phyloP scores from a whole-genome alignment of 768 basidiomycete genomes.

The Russula sp. region DNA sequence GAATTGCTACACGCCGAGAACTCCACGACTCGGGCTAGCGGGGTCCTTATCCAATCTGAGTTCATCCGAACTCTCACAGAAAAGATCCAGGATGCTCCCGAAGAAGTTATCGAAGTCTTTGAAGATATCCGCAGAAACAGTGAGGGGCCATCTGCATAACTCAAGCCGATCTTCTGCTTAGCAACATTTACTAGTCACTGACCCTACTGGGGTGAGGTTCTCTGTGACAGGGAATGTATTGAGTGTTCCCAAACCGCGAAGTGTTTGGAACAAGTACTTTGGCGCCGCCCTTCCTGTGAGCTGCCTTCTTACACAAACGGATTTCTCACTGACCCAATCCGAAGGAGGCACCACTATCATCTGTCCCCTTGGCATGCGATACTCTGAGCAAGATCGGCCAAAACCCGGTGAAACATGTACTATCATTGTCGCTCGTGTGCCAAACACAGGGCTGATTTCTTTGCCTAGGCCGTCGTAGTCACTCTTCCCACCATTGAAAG shows the following conservation, averaged over 20 bases:
- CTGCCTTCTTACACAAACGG: constrained; percentile 19
- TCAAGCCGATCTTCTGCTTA: neutral
- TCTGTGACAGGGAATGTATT: constrained; percentile 88
- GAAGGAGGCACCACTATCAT: constrained; percentile 50
- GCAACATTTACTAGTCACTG: constrained; percentile 50
- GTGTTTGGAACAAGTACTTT: constrained; percentile 72
- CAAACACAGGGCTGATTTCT: constrained; percentile 3
- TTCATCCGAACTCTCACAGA: constrained; percentile 71
- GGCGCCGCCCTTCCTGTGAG: constrained; percentile 48
- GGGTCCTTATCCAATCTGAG: constrained; percentile 68
- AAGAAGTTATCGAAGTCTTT: constrained; percentile 64
- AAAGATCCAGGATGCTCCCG: constrained; percentile 66
- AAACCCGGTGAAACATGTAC: constrained; percentile 65
- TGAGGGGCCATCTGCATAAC: constrained; percentile 36
- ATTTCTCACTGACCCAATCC: neutral
- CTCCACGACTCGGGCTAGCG: constrained; percentile 62
- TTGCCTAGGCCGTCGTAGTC: constrained; percentile 70
- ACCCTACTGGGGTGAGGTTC: constrained; percentile 79
- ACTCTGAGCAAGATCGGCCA: constrained; percentile 73
- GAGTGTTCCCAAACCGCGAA: constrained; percentile 60
- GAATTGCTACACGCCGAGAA: constrained; percentile 60
- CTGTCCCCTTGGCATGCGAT: constrained; percentile 58
- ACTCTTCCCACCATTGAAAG: constrained; percentile 93
- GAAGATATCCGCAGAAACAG: constrained; percentile 63
- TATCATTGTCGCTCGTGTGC: neutral